These are phyloP conservation scores for Leucocoprinus birnbaumii DNA, from an alignment of 768 basidiomycete genomes.

Conservation along the genomic window DNA sequence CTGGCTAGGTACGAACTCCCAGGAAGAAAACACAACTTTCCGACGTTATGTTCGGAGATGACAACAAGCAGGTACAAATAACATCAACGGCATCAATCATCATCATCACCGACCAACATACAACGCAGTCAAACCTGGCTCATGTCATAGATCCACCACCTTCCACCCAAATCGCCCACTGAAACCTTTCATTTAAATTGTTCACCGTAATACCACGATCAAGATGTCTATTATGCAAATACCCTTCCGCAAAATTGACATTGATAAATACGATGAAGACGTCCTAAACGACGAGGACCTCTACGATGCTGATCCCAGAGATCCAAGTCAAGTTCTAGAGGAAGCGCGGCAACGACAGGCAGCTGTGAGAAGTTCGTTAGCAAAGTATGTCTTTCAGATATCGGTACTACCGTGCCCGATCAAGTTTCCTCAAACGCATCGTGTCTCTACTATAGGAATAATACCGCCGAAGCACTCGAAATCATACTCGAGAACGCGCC, in stretches of 20 bases:
- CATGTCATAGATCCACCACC: not conserved
- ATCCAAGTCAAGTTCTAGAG: conserved; percentile 65
- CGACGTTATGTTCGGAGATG: not conserved
- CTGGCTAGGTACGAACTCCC: too few species aligned
- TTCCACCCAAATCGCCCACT: not conserved
- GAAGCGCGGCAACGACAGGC: conserved; percentile 76
- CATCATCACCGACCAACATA: not conserved
- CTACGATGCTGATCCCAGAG: conserved; percentile 82
- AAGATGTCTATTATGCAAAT: conserved; percentile 31
- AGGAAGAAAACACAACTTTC: too few species aligned
- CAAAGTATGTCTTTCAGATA: conserved; percentile 57
- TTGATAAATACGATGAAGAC: conserved; percentile 93
- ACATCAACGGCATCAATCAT: conserved; percentile 1
- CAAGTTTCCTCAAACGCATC: too few species aligned
- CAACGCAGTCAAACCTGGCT: not conserved
- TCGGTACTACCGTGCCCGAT: not conserved
- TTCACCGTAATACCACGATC: too few species aligned
- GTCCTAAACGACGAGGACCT: conserved; percentile 81
- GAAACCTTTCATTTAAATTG: too few species aligned
- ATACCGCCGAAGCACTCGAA: conserved; percentile 69
- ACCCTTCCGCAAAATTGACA: conserved; percentile 90
- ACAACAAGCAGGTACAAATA: conserved; percentile 1
- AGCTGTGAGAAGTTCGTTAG: conserved; percentile 68
- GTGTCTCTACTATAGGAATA: conserved; percentile 49
- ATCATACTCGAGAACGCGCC: conserved; percentile 76